Conservation (phyloP, 345 rosid genomes). For the Mangifera indica region DNA sequence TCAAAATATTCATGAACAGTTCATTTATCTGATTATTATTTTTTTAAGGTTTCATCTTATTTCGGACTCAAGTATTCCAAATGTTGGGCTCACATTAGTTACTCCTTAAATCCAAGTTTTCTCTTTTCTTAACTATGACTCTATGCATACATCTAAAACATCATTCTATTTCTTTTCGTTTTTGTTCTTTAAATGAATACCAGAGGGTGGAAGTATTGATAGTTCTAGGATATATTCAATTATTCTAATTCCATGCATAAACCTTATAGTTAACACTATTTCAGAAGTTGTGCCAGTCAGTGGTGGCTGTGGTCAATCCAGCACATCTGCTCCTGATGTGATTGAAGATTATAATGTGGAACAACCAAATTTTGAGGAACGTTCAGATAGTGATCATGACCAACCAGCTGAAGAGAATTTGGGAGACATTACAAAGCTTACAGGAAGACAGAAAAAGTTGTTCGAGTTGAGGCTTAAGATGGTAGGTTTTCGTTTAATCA, state of each 20-base stretch:
- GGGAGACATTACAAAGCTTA: constrained; percentile 60
- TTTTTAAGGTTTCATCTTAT: neutral
- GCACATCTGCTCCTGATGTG: constrained; percentile 26
- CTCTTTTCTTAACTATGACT: neutral
- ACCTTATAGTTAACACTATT: constrained; percentile 4
- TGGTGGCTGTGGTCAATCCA: constrained; percentile 23
- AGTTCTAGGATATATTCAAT: neutral
- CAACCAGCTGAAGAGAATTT: constrained; percentile 42
- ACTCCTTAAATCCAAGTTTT: neutral
- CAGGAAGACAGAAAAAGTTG: constrained; percentile 78
- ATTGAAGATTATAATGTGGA: constrained; percentile 33
- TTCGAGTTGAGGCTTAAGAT: constrained; percentile 83
- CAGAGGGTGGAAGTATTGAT: neutral
- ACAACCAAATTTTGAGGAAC: constrained; percentile 38
- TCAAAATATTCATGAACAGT: neutral
- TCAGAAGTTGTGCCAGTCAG: constrained; percentile 41
- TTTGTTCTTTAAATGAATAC: neutral
- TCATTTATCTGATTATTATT: neutral
- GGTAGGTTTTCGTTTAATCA: constrained; percentile 39
- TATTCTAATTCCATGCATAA: neutral
- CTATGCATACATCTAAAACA: neutral
- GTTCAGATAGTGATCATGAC: constrained; percentile 43
- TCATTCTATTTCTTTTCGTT: neutral
- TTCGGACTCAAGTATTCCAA: neutral
- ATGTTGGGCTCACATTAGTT: neutral